Base-by-base conservation (phyloP, 2,329 filamentous ascomycete species). In the Endoconidiophora polonica region DNA sequence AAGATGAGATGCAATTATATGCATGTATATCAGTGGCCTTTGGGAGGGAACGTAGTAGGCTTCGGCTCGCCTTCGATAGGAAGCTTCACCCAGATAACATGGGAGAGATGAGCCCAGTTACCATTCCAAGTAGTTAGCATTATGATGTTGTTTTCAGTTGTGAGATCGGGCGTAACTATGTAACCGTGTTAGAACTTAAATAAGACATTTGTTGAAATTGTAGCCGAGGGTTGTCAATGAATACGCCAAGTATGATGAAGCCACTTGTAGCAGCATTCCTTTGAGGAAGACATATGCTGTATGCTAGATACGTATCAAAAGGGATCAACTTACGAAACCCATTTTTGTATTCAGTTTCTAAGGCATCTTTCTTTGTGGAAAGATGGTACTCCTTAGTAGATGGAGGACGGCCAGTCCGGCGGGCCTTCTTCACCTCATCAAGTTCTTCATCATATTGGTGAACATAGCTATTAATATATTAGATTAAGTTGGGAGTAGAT, bases 41-140 rank as follows among this genome's bases (percentile, higher is more conserved):
- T 53, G 2, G 86, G 86, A 18, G 88, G 90, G 60, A 94, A 94
- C 54, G 71, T 81, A 22, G 83, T 82, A n/a, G 77, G 67, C 58
- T 78, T 74, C 55, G 79, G 72, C 10, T 63, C 67, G 3, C 86
- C 86, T 26, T 74, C 70, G 51, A 72, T 77, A 3, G 74, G 74
- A 50, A 95, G 69, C 54, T 86, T 79, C 54, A 86, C 71, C 72
- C 88, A 96, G 53, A 79, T 77, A 56, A 95, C 63, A 6, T 74
- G 81, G 33, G 79, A 77, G 55, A 95, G 71, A 58, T 82, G 81
- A 6, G 83, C 73, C 90, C 90, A 96, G 23, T 83, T 76, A 3
- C 84, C 83, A 56, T 86, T 83, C 86, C 87, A 96, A 20, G 72
- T 70, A 55, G 77, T 73, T 39, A 96, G 65, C 56, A 75, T 72